Conservation (phyloP, 192 early-diverging fungal genomes). For the Podila verticillata region DNA sequence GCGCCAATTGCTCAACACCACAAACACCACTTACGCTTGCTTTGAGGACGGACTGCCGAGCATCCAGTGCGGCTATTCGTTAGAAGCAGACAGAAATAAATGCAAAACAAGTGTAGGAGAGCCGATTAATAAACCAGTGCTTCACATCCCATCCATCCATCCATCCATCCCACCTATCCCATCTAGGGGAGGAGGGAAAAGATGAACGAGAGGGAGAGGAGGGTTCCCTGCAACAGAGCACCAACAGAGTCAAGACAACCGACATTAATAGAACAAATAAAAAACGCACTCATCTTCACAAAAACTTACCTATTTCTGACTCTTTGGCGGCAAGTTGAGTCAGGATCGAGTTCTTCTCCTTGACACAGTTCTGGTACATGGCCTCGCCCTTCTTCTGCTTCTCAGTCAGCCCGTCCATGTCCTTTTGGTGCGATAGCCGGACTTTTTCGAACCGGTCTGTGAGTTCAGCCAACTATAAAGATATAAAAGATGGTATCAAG, state of each 20-base stretch:
- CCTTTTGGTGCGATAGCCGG: slow-evolving; percentile 27
- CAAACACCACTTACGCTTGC: slow-evolving; percentile 32
- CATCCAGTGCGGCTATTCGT: slow-evolving; percentile 34
- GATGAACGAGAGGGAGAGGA: too few species aligned
- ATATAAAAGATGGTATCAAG: too few species aligned
- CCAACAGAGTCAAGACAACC: too few species aligned
- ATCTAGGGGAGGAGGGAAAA: too few species aligned
- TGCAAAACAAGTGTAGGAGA: neutral
- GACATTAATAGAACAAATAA: neutral
- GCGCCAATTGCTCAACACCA: neutral
- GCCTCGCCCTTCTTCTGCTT: slow-evolving; percentile 36
- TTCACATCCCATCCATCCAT: too few species aligned
- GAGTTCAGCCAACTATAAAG: slow-evolving; percentile 25
- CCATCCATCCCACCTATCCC: too few species aligned
- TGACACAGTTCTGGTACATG: slow-evolving; percentile 40
- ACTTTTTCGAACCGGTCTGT: slow-evolving; percentile 42
- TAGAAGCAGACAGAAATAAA: neutral
- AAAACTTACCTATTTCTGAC: slow-evolving; percentile 33
- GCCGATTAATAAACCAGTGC: neutral
- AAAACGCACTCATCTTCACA: too few species aligned
- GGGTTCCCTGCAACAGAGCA: too few species aligned
- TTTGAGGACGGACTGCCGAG: slow-evolving; percentile 25
- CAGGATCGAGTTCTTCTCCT: slow-evolving; percentile 39
- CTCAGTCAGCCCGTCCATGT: slow-evolving; percentile 26
- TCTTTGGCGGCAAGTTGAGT: slow-evolving; percentile 39